These are phyloP conservation scores for Trichosanthes cucumerina DNA, from an alignment of 306 rosid genomes.

Conservation along the genomic window DNA sequence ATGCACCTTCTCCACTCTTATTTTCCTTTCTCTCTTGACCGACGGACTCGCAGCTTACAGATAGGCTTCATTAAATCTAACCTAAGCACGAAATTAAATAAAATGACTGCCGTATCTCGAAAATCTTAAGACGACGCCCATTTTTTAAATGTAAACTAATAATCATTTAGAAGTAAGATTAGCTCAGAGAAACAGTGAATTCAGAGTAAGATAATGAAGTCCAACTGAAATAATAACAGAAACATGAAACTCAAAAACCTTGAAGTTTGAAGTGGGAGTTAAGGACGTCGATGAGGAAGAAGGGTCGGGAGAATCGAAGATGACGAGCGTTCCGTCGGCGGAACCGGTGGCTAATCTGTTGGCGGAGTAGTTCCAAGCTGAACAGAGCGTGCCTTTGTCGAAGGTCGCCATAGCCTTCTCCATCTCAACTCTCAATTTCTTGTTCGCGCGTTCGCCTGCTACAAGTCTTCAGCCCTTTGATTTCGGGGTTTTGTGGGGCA, in stretches of 20 bases:
- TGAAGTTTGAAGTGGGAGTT: slow-evolving; percentile 40
- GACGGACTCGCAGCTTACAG: background rate
- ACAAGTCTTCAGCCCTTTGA: background rate
- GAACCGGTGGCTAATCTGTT: slow-evolving; percentile 64
- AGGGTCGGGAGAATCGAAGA: slow-evolving; percentile 53
- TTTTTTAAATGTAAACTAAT: background rate
- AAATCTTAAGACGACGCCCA: background rate
- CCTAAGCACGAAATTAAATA: background rate
- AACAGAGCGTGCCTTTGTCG: slow-evolving; percentile 52
- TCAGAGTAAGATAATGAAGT: background rate
- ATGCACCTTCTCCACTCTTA: background rate
- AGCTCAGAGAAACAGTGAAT: background rate
- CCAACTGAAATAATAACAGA: background rate
- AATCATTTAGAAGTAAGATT: background rate
- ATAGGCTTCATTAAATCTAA: background rate
- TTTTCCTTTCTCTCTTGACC: background rate
- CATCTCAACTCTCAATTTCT: slow-evolving; percentile 19
- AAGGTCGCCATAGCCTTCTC: slow-evolving; percentile 58
- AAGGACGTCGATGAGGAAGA: slow-evolving; percentile 54
- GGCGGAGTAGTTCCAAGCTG: slow-evolving; percentile 64
- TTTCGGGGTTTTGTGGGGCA: background rate
- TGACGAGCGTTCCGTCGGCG: slow-evolving; percentile 45
- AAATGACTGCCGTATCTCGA: background rate
- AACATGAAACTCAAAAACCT: slow-evolving; percentile 26
- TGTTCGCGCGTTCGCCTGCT: background rate